A percentile compares a stretch with the other conserved stretches of the same genome.
These are phyloP conservation scores for Geotrichum citri-aurantii DNA, from an alignment of 1,139 yeast genomes.

Conservation along the genomic window DNA sequence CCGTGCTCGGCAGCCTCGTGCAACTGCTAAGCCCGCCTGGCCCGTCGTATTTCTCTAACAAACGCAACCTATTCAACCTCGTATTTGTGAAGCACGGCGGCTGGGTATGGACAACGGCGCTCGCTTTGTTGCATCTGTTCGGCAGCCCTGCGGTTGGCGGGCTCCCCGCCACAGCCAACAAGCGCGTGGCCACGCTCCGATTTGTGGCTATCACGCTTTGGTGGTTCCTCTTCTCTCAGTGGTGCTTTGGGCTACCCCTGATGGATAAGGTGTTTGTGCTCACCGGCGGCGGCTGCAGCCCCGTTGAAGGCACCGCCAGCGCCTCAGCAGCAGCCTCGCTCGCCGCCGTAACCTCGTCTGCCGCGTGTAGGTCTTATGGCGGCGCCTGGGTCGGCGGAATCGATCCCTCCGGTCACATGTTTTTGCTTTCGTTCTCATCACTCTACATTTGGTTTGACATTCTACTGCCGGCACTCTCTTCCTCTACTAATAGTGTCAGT, in stretches of 20 bases:
- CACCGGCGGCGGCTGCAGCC: slow-evolving; percentile 76
- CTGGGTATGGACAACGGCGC: slow-evolving; percentile 81
- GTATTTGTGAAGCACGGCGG: slow-evolving; percentile 71
- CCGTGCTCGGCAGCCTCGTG: slow-evolving; percentile 31
- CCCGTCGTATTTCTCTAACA: slow-evolving; percentile 47
- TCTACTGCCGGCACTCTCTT: slow-evolving; percentile 35
- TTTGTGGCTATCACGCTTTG: slow-evolving; percentile 56
- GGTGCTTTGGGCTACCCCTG: slow-evolving; percentile 82
- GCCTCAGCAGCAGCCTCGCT: slow-evolving; percentile 38
- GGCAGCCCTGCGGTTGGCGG: not conserved
- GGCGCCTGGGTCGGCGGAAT: slow-evolving; percentile 91
- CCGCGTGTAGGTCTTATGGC: slow-evolving; percentile 49
- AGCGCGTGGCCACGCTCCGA: slow-evolving; percentile 24
- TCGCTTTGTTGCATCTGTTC: not conserved
- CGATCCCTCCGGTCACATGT: slow-evolving; percentile 94
- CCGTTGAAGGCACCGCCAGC: slow-evolving; percentile 16
- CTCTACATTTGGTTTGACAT: slow-evolving; percentile 66
- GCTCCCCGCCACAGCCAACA: not conserved
- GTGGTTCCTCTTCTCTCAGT: slow-evolving; percentile 83
- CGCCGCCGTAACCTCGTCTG: not conserved
- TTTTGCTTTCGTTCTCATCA: slow-evolving; percentile 67
- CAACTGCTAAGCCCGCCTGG: slow-evolving; percentile 21
- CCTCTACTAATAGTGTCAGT: slow-evolving; percentile 11
- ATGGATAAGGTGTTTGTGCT: slow-evolving; percentile 78
- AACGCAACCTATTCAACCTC: slow-evolving; percentile 61